phyloP scores from a whole-genome alignment of 2,329 filamentous ascomycete species.

The Apiospora kogelbergensis region DNA sequence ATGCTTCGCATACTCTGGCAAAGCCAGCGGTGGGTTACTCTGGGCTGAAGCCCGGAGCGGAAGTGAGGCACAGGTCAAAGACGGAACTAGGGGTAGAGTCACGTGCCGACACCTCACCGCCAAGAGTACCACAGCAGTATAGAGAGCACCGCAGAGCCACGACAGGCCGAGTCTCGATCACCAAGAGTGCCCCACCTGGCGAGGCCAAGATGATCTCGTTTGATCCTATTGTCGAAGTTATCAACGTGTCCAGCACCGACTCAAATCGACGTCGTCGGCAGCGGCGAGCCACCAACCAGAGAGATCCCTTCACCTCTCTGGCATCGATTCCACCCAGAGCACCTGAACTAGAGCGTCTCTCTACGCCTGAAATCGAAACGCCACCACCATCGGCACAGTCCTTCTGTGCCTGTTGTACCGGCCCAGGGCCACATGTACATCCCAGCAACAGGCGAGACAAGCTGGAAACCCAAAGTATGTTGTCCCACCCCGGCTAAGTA shows the following conservation, averaged over 20 bases:
- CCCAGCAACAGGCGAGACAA: neutral
- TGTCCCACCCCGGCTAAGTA: neutral
- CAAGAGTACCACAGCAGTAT: neutral
- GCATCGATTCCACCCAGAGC: neutral
- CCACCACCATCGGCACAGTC: neutral
- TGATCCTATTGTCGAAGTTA: neutral
- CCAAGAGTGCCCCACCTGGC: neutral
- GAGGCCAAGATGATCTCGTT: neutral
- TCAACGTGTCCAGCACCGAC: neutral
- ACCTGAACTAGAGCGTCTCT: neutral
- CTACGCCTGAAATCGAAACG: neutral
- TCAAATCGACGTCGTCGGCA: neutral
- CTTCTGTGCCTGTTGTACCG: neutral
- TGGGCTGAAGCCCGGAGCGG: neutral
- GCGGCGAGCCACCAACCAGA: neutral
- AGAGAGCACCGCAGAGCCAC: neutral
- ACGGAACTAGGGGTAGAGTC: neutral
- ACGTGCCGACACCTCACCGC: neutral
- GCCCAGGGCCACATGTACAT: neutral
- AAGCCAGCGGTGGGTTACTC: neutral
- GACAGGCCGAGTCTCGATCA: neutral
- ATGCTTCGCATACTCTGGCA: neutral
- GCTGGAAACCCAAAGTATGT: slow-evolving; percentile 1
- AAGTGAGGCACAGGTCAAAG: neutral
- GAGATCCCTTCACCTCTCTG: neutral